Conservation (phyloP, 2,329 filamentous ascomycete genomes). For the Penicillium sp. region DNA sequence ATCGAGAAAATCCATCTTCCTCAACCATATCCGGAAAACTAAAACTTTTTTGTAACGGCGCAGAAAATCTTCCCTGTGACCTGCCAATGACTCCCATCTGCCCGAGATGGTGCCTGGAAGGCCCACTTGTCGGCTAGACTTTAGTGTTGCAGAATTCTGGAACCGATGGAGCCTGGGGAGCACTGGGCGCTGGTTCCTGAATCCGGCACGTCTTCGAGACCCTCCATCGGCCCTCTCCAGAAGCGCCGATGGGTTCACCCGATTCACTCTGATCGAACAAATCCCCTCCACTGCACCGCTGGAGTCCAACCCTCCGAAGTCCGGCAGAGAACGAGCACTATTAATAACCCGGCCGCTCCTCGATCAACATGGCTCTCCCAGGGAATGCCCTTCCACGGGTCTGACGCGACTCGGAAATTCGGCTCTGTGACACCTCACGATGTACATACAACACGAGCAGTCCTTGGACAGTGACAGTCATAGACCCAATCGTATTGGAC, state of each 20-base stretch:
- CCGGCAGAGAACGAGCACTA: too few relatives aligned
- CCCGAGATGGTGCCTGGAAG: conserved; percentile 1
- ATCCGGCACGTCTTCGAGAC: conserved; percentile 1
- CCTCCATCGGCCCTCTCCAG: conserved; percentile 4
- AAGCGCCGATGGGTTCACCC: neutral
- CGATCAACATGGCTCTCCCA: too few relatives aligned
- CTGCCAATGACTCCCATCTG: neutral
- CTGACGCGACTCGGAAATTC: neutral
- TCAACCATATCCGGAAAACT: too few relatives aligned
- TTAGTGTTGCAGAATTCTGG: neutral
- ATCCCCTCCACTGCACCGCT: neutral
- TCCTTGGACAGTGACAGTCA: neutral
- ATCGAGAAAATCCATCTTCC: too few relatives aligned
- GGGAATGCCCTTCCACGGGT: too few relatives aligned
- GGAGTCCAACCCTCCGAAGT: neutral
- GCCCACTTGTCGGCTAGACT: neutral
- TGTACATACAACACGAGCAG: neutral
- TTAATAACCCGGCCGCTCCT: too few relatives aligned
- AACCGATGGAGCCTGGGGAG: conserved; percentile 1
- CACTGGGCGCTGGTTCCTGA: conserved; percentile 2
- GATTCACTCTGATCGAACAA: too few relatives aligned
- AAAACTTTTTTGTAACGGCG: too few relatives aligned
- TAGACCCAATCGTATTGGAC: neutral
- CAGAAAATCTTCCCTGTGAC: too few relatives aligned
- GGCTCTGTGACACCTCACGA: too few relatives aligned